These are phyloP conservation scores for Pyricularia pennisetigena DNA, from an alignment of 2,329 filamentous ascomycete species.

Conservation along the genomic window DNA sequence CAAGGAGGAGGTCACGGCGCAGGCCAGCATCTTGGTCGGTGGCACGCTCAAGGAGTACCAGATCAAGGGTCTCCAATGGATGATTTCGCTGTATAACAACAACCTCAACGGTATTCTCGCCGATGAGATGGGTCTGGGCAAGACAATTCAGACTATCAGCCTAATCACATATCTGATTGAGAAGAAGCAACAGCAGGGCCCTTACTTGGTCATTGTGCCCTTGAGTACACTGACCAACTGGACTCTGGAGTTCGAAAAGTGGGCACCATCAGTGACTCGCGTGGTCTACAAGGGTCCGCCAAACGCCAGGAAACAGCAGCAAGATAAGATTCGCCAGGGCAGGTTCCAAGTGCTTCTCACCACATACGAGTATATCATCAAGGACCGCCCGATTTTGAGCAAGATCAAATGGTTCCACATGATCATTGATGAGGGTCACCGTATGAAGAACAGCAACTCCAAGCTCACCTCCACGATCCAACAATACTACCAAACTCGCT, in stretches of 20 bases:
- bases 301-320: slow-evolving; percentile 75
- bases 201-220: slow-evolving; percentile 93
- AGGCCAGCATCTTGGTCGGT: slow-evolving; percentile 81
- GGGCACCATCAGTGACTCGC: slow-evolving; percentile 78
- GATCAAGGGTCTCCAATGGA: slow-evolving; percentile 97
- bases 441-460: slow-evolving; percentile 97
- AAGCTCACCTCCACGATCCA: slow-evolving; percentile 94
- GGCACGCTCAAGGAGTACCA: slow-evolving; percentile 96
- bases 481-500: slow-evolving; percentile 88
- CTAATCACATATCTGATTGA: slow-evolving; percentile 96
- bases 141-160: slow-evolving; percentile 98
- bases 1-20: slow-evolving; percentile 80
- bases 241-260: slow-evolving; percentile 98
- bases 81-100: slow-evolving; percentile 99
- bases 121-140: slow-evolving; percentile 99
- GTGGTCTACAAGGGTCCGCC: slow-evolving; percentile 98
- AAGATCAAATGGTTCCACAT: slow-evolving; percentile 99
- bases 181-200: slow-evolving; percentile 82
- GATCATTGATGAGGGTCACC: slow-evolving; percentile 98
- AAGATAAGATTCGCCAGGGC: slow-evolving; percentile 88
- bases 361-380: slow-evolving; percentile 99
- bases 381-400: slow-evolving; percentile 86
- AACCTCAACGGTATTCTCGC: slow-evolving; percentile 98
- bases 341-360: slow-evolving; percentile 94
- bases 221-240: slow-evolving; percentile 96